Conservation (phyloP, 31 red algal genomes). For the Endocladia muricata region DNA sequence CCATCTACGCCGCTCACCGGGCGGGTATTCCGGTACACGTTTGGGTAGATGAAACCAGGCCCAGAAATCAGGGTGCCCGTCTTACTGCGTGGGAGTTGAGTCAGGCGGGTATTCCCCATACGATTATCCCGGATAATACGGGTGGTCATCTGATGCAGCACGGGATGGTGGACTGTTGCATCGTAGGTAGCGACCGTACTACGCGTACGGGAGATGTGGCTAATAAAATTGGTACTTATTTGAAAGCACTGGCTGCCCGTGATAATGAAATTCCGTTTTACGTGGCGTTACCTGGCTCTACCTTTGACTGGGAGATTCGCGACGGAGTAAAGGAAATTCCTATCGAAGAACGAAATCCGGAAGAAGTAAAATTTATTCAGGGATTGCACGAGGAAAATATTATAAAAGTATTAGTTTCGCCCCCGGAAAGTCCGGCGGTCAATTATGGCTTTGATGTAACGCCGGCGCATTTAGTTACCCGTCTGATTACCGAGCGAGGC, state of each 20-base stretch:
- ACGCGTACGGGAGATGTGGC: slow-evolving; percentile 45
- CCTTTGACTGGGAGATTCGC: slow-evolving; percentile 28
- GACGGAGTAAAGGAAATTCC: slow-evolving; percentile 43
- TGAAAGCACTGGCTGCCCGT: slow-evolving; percentile 27
- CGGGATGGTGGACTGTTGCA: slow-evolving; percentile 36
- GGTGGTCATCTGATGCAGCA: slow-evolving; percentile 58
- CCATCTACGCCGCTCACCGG: slow-evolving; percentile 32
- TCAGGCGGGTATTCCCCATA: slow-evolving; percentile 45
- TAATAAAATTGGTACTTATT: slow-evolving; percentile 77
- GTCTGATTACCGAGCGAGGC: slow-evolving; percentile 2
- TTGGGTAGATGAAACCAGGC: slow-evolving; percentile 72
- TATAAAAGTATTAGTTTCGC: neutral
- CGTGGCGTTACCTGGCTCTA: slow-evolving; percentile 44
- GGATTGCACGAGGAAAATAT: neutral
- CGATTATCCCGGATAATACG: slow-evolving; percentile 34
- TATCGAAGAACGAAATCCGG: slow-evolving; percentile 44
- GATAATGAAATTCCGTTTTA: slow-evolving; percentile 63
- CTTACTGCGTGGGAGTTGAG: slow-evolving; percentile 62
- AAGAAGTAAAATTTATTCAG: slow-evolving; percentile 30
- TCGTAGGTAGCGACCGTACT: slow-evolving; percentile 61
- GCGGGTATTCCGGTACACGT: slow-evolving; percentile 22
- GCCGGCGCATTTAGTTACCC: neutral
- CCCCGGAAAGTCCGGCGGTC: neutral
- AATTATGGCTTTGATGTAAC: slow-evolving; percentile 18
- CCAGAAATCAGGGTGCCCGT: slow-evolving; percentile 71